Conservation (phyloP, 495 filamentous ascomycete genomes). For the Neohortaea acidophila region DNA sequence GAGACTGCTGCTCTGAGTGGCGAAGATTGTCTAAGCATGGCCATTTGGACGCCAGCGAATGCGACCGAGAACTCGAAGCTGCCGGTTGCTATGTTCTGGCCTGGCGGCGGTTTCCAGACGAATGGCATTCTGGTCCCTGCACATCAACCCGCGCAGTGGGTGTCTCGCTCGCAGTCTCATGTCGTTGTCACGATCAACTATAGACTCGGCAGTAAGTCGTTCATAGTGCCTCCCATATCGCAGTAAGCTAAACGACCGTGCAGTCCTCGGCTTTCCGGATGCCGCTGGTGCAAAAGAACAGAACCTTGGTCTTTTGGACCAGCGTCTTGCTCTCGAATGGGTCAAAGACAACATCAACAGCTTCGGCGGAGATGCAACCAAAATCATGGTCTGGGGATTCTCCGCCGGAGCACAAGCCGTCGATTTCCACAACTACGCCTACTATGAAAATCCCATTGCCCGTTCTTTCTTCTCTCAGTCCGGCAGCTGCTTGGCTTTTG, state of each 20-base stretch:
- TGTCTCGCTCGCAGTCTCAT: slow-evolving; percentile 32
- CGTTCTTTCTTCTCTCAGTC: slow-evolving; percentile 19
- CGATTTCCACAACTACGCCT: slow-evolving; percentile 14
- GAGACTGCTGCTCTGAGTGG: slow-evolving; percentile 1
- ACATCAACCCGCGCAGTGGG: slow-evolving; percentile 32
- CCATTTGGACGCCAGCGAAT: slow-evolving; percentile 9
- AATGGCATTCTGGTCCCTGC: slow-evolving; percentile 31
- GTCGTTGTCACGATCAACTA: slow-evolving; percentile 46
- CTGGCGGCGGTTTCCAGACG: slow-evolving; percentile 20
- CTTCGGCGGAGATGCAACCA: slow-evolving; percentile 47
- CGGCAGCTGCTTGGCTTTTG: slow-evolving; percentile 12
- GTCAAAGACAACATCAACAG: slow-evolving; percentile 25
- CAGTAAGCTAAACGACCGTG: neutral
- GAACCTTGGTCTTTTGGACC: slow-evolving; percentile 46
- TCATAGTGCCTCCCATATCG: neutral
- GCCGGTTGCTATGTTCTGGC: slow-evolving; percentile 10
- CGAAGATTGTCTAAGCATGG: slow-evolving; percentile 18
- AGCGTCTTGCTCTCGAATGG: slow-evolving; percentile 36
- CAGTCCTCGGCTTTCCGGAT: slow-evolving; percentile 44
- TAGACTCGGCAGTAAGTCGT: slow-evolving; percentile 1
- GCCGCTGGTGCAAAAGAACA: slow-evolving; percentile 25
- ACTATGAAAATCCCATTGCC: slow-evolving; percentile 20
- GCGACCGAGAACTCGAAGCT: slow-evolving; percentile 2
- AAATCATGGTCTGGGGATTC: slow-evolving; percentile 32
- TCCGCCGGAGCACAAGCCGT: slow-evolving; percentile 12